Evolutionary conservation across 306 rosid genomes (phyloP), one percentile per base, ranked within the genome.

Genomic region (Hylodesmum podocarpum): DNA sequence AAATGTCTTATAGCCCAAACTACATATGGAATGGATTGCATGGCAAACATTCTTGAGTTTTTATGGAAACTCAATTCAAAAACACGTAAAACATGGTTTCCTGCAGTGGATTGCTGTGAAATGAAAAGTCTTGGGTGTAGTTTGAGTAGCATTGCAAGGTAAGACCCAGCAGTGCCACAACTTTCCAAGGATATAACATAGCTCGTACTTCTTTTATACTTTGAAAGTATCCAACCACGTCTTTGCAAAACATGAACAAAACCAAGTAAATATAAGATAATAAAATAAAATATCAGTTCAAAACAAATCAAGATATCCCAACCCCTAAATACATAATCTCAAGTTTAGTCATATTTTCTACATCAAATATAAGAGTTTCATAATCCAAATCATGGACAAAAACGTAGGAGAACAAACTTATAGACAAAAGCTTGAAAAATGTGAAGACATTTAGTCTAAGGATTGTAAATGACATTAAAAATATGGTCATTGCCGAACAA

Each of bases 91-190:
- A 87, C 77, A 80, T 69, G 16, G 40, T 67, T 82, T 76, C 66
- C 81, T 28, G 88, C 31, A 11, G n/a, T 6, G 61, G 86, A 78
- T 33, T 82, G 85, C 5, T n/a, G 16, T 29, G 4, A 7, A 13
- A 1, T 0, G 53, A 88, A 87, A 80, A 88, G 27, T 39, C 54
- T 2, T 27, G 91, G 47, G 7, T 85, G 81, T 37, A 72, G 65
- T 66, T 83, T 88, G 59, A 87, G 73, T 25, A 87, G 70, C 67
- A 16, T 7, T 25, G 78, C 46, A 78, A 90, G 89, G 77, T 86
- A 89, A 73, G 84, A 44, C 22, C 88, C 86, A 68, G 59, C 78
- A 65, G 87, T 80, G 66, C 94, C 91, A 70, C 39, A 81, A 64
- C 83, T 86, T 82, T 61, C 79, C 59, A 89, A 82, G 74, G 73